These are phyloP conservation scores for Pyrenophora seminiperda DNA, from an alignment of 2,329 filamentous ascomycete genomes.

Conservation along the genomic window DNA sequence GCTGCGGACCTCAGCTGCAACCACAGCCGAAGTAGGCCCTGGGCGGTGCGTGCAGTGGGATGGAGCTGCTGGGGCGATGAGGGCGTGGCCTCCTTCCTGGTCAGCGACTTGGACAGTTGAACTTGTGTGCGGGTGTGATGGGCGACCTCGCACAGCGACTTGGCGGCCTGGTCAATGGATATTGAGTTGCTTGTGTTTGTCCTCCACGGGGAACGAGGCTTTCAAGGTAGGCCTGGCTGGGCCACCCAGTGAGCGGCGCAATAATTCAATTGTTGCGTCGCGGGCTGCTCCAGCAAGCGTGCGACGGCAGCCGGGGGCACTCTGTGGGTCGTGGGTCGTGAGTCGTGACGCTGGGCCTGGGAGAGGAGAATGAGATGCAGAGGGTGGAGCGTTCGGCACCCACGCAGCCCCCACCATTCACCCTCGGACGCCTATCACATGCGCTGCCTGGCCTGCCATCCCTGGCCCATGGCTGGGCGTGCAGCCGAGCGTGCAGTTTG, in stretches of 20 bases:
- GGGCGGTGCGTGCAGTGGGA: constrained; percentile 7
- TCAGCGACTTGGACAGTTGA: not conserved
- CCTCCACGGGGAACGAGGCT: constrained; percentile 25
- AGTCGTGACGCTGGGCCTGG: constrained; percentile 19
- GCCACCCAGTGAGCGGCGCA: constrained; percentile 31
- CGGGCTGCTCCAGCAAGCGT: constrained; percentile 23
- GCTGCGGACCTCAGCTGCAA: constrained; percentile 28
- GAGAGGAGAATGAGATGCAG: constrained; percentile 19
- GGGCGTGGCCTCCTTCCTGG: not conserved
- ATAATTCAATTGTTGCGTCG: constrained; percentile 26
- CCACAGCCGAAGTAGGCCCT: constrained; percentile 22
- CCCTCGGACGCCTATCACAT: constrained; percentile 17
- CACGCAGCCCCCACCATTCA: constrained; percentile 28
- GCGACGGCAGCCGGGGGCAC: constrained; percentile 32
- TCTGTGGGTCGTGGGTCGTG: constrained; percentile 28
- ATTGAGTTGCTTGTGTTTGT: constrained; percentile 12
- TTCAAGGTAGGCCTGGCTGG: constrained; percentile 10
- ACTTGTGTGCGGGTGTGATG: constrained; percentile 1
- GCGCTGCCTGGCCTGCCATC: constrained; percentile 8
- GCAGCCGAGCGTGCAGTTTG: constrained; percentile 18
- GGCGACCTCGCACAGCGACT: constrained; percentile 6
- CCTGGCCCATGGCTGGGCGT: constrained; percentile 21
- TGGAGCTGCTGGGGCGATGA: constrained; percentile 3
- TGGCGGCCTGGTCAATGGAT: constrained; percentile 7
- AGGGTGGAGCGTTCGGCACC: constrained; percentile 23